Base-by-base conservation (phyloP, 2,329 filamentous ascomycete genomes). In the Claviceps africana region DNA sequence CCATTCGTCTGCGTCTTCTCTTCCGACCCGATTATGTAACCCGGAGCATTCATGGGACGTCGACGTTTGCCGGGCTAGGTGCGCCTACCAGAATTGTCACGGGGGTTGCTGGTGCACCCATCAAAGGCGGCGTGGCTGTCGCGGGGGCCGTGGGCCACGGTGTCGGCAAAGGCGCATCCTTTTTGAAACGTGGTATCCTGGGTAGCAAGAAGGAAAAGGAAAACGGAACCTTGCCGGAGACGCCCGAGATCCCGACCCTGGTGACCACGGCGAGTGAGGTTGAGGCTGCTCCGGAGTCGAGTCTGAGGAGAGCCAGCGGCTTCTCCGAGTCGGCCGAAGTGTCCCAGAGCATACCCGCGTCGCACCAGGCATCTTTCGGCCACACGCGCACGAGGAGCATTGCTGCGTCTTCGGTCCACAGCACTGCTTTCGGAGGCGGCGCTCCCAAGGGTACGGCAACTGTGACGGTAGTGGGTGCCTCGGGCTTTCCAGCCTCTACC, bases 11-110 rank as follows among this genome's bases (percentile, higher is more conserved):
- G 56, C 86, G 88, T 58, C 78, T 98, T 64, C 73, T 97, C 25
- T 98, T 98, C 81, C 88, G 88, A 56, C 88, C 93, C 13, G 83
- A 88, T 64, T 98, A 97, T 63, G 85, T 98, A 55, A 86, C 85
- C 15, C 83, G 93, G 52, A 79, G 86, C 13, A 80, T 89, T 48
- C 88, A 96, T 67, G 93, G 93, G 50, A 93, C 89, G 0, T 89
- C 89, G 0, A 96, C 91, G 1, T 95, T 98, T 72, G 84, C 85
- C 0, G 90, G 90, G 33, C 96, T 97, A 65, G 85, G 83, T 11
- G 78, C 83, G 1, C 88, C 93, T 30, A 87, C 87, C 47, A 90
- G 90, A 69, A 89, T 98, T 54, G 86, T 97, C 54, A 85, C 82
- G 13, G 81, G 82, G 56, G 82, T 85, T 50, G 82, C 81, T 30